Evolutionary conservation across 2,329 filamentous ascomycete species (phyloP), one percentile per base, ranked within the genome.

Genomic region (Ramularia collo-cygni): DNA sequence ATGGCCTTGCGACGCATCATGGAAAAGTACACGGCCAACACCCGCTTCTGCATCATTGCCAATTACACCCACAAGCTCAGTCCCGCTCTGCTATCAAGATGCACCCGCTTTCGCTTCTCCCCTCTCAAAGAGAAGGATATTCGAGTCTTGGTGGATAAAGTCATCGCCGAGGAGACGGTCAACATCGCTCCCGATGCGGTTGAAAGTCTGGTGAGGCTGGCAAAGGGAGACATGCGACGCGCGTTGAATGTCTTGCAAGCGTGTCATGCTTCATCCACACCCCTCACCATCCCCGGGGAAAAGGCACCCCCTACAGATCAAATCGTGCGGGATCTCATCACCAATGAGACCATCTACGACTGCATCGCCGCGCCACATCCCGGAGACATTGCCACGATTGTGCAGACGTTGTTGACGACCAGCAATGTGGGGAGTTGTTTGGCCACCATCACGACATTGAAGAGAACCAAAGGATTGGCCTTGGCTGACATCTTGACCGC

Each of bases 21-120:
- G 92, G 92, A 98, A 62, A 95, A 95, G 68, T 98, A 98, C 69
- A 98, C 92, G 1, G 85, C 85, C 44, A 98, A 98, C 68, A 95
- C 92, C 2, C 76, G 92, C 37, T 98, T 98, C 68, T 96, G 90
- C 68, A 87, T 98, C 60, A 96, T 98, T 54, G 92, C 92, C 54
- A 98, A 98, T 67, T 98, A 98, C 65, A 92, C 92, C 19, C 92
- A 98, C 70, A 98, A 98, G 65, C 79, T 98, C 28, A 93, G 87
- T 9, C 90, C 92, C 0, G 92, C 92, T 0, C 72, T 98, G 30
- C 71, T 98, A 38, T 96, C 90, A 35, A 75, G 92, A 55, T 98
- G 92, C 66, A 98, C 92, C 8, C 74, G 92, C 27, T 98, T 98
- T 64, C 75, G 92, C 21, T 98, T 98, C 66, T 94, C 86, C 51